These are phyloP conservation scores for Podosphaera fusca DNA, from an alignment of 2,329 filamentous ascomycete genomes.

Conservation along the genomic window DNA sequence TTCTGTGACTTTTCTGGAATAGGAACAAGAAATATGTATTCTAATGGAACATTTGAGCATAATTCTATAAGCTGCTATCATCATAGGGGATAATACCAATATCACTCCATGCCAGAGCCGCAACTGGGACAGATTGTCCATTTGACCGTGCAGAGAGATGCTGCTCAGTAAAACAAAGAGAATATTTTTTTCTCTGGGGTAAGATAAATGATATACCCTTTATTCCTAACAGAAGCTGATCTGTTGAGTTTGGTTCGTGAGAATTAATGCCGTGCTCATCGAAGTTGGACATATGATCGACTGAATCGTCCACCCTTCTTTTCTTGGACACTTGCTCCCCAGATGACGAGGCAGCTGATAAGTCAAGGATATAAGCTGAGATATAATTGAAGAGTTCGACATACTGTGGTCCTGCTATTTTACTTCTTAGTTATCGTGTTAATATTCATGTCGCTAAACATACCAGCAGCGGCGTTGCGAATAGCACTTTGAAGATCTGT, in stretches of 20 bases:
- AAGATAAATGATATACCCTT: conserved; percentile 45
- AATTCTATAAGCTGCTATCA: not conserved
- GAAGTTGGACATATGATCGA: conserved; percentile 7
- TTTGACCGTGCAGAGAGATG: conserved; percentile 33
- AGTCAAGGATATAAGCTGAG: conserved; percentile 11
- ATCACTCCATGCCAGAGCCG: conserved; percentile 35
- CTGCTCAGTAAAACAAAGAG: conserved; percentile 35
- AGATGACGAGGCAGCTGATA: conserved; percentile 3
- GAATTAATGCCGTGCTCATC: conserved; percentile 7
- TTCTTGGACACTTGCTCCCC: conserved; percentile 15
- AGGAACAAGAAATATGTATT: conserved; percentile 38
- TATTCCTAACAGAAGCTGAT: conserved; percentile 32
- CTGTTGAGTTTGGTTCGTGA: conserved; percentile 18
- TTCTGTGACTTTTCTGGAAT: conserved; percentile 42
- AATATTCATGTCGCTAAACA: conserved; percentile 1
- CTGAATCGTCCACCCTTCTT: conserved; percentile 12
- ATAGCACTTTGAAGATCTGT: conserved; percentile 15
- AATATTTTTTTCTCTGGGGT: conserved; percentile 45
- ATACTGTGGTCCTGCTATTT: conserved; percentile 12
- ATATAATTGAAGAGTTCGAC: conserved; percentile 17
- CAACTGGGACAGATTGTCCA: conserved; percentile 27
- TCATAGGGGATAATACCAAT: conserved; percentile 24
- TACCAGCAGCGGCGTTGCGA: conserved; percentile 14
- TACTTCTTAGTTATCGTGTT: not conserved
- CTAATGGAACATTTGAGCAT: conserved; percentile 16